A percentile compares a stretch with the other conserved stretches of the same genome.
These are phyloP conservation scores for Cerrena zonata DNA, from an alignment of 1,284 basidiomycete genomes.

Conservation along the genomic window DNA sequence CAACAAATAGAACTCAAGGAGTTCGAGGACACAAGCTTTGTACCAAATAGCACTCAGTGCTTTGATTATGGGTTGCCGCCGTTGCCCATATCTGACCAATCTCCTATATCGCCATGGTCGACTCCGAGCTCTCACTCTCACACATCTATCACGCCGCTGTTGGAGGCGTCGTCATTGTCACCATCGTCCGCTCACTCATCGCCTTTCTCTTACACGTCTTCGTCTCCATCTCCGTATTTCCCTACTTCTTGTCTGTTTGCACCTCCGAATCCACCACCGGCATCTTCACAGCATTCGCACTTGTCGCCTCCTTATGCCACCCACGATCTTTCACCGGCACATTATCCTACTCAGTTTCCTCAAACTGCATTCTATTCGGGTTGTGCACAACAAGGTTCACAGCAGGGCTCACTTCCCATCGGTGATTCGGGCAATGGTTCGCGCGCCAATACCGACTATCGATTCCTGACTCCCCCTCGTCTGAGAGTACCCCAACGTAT, in stretches of 20 bases:
- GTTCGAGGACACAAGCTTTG: too few relatives aligned
- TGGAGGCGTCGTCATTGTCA: neutral
- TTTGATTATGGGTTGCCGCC: neutral
- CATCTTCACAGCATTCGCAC: too few relatives aligned
- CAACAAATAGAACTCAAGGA: too few relatives aligned
- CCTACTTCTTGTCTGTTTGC: neutral
- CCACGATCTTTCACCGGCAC: neutral
- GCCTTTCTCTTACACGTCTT: neutral
- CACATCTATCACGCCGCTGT: neutral
- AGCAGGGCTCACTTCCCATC: neutral
- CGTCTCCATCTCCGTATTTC: neutral
- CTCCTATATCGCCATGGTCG: neutral
- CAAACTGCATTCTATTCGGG: neutral
- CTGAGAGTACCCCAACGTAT: neutral
- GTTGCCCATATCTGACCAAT: neutral
- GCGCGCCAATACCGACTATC: neutral
- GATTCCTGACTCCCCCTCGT: neutral
- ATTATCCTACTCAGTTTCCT: too few relatives aligned
- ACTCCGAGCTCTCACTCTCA: too few relatives aligned
- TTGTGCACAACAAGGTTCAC: neutral
- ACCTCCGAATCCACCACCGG: too few relatives aligned
- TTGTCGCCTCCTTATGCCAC: neutral
- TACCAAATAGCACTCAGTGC: neutral
- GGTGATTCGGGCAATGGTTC: neutral
- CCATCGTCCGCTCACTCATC: neutral